Evolutionary conservation across 176 grass and related monocot genomes (phyloP).

Genomic region (Microstegium vimineum): DNA sequence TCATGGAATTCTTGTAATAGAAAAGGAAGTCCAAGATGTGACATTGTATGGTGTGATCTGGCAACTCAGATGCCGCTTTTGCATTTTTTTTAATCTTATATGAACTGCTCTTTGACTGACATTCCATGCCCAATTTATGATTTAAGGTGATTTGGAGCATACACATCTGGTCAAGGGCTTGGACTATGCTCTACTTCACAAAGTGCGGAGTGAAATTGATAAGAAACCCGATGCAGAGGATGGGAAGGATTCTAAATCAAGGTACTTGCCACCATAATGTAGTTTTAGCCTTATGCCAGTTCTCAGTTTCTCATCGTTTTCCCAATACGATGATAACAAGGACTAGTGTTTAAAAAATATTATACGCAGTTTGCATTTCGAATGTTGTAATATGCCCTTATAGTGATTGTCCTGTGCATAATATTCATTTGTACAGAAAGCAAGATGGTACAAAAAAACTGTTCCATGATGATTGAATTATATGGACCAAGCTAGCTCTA

Average conservation of each 20-base stretch:
- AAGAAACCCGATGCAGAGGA: slow-evolving; percentile 95
- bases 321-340: background rate
- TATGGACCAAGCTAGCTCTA: background rate
- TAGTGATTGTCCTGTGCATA: background rate
- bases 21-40: background rate
- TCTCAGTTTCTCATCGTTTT: slow-evolving; percentile 9
- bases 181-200: slow-evolving; percentile 98
- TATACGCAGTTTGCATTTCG: background rate
- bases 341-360: background rate
- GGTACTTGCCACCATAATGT: slow-evolving; percentile 42
- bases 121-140: slow-evolving; percentile 13
- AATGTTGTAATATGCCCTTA: background rate
- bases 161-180: slow-evolving; percentile 99
- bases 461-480: background rate
- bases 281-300: background rate
- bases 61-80: background rate
- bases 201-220: slow-evolving; percentile 97
- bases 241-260: slow-evolving; percentile 61
- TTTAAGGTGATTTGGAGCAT: slow-evolving; percentile 94
- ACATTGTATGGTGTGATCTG: background rate
- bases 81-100: background rate
- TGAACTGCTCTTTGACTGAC: slow-evolving; percentile 21
- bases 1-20: background rate
- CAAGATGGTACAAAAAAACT: background rate
- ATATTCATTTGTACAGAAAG: background rate